Conservation (phyloP, 768 basidiomycete species). For the Lactarius vividus region DNA sequence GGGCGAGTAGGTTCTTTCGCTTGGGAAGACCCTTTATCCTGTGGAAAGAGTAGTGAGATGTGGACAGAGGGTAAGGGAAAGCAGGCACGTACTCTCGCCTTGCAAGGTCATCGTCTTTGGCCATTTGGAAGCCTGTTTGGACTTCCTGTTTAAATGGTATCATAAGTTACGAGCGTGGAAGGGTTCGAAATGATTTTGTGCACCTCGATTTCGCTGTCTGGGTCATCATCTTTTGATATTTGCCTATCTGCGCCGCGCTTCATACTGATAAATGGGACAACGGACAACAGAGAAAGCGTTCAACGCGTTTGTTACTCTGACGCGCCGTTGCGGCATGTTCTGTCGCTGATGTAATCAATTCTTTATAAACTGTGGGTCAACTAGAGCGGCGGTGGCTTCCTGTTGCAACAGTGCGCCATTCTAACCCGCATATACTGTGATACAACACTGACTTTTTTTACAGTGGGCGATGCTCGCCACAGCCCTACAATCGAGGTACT, state of each 20-base stretch:
- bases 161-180: slow-evolving; percentile 7
- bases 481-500: neutral
- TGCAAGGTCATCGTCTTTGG: slow-evolving; percentile 55
- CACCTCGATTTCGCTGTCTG: slow-evolving; percentile 39
- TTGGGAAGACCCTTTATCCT: slow-evolving; percentile 71
- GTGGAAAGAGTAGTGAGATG: neutral
- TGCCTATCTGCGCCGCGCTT: slow-evolving; percentile 77
- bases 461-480: neutral
- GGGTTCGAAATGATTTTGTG: neutral
- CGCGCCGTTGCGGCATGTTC: slow-evolving; percentile 15
- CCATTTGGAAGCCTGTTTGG: slow-evolving; percentile 51
- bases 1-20: slow-evolving; percentile 34
- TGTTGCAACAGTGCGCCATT: neutral
- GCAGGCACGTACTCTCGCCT: slow-evolving; percentile 50
- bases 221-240: slow-evolving; percentile 55
- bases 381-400: neutral
- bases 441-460: neutral
- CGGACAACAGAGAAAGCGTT: neutral
- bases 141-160: slow-evolving; percentile 39
- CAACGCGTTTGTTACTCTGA: slow-evolving; percentile 5
- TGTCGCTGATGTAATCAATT: slow-evolving; percentile 5
- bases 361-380: too few species aligned
- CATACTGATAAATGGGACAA: slow-evolving; percentile 39
- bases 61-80: neutral
- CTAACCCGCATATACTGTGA: neutral